phyloP scores from a whole-genome alignment of 768 basidiomycete species.

The Kwoniella newhampshirensis region DNA sequence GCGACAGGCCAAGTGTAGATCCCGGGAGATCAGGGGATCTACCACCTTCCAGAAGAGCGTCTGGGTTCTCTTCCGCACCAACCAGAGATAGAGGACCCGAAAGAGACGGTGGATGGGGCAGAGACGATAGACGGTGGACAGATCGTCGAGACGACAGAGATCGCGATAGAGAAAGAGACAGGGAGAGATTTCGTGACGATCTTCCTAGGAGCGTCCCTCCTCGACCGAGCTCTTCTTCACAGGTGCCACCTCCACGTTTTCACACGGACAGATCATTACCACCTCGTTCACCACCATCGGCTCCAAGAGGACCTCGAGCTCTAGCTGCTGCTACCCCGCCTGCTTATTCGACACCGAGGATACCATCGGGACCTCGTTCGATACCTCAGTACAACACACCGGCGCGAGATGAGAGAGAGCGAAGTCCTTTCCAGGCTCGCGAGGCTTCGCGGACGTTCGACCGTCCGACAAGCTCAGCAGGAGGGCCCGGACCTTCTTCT shows the following conservation, averaged over 20 bases:
- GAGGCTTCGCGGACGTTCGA: conserved; percentile 5
- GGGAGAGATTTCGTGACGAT: conserved; percentile 16
- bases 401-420: neutral
- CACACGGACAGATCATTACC: conserved; percentile 3
- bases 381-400: neutral
- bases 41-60: conserved; percentile 2
- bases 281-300: conserved; percentile 16
- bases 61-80: conserved; percentile 2
- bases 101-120: neutral
- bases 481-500: conserved; percentile 10
- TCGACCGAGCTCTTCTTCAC: conserved; percentile 7
- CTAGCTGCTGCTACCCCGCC: conserved; percentile 14
- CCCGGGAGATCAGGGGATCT: conserved; percentile 2
- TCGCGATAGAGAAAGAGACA: conserved; percentile 4
- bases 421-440: conserved; percentile 5
- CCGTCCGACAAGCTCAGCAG: conserved; percentile 10
- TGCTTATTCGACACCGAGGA: conserved; percentile 3
- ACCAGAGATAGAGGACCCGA: conserved; percentile 12
- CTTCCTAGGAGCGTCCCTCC: neutral
- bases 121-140: conserved; percentile 18
- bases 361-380: conserved; percentile 7
- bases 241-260: conserved; percentile 6
- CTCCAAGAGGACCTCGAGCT: conserved; percentile 1
- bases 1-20: conserved; percentile 19
- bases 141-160: conserved; percentile 15